phyloP scores from a whole-genome alignment of 2,329 filamentous ascomycete genomes.

The Colletotrichum australisinense region DNA sequence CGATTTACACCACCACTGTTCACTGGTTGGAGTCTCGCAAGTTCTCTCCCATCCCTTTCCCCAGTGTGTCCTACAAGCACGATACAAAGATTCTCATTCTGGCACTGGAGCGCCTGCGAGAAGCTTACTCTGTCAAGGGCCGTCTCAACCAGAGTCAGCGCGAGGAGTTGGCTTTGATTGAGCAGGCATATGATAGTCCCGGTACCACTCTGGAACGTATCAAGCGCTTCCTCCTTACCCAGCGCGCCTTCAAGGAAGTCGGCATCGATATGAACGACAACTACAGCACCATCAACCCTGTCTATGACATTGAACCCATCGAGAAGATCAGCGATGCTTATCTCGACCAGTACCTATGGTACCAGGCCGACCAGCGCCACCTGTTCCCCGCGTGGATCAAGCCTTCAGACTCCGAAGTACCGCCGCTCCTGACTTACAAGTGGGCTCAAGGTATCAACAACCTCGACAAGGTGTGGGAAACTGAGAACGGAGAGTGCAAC shows the following conservation, averaged over 20 bases:
- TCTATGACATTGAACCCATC: constrained; percentile 98
- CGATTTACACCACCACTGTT: constrained; percentile 98
- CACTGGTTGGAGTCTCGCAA: constrained; percentile 99
- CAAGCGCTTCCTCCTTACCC: constrained; percentile 95
- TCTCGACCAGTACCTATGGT: constrained; percentile 98
- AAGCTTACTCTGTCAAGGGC: constrained; percentile 98
- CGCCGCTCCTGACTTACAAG: constrained; percentile 94
- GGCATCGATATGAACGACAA: constrained; percentile 99
- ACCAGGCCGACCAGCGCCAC: constrained; percentile 96
- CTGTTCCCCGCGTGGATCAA: constrained; percentile 99
- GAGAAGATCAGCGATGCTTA: constrained; percentile 99
- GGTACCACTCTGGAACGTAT: constrained; percentile 96
- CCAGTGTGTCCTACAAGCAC: constrained; percentile 98
- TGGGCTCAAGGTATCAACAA: constrained; percentile 99
- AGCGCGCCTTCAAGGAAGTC: constrained; percentile 98
- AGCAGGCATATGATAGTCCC: constrained; percentile 97
- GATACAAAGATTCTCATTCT: constrained; percentile 99
- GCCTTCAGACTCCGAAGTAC: constrained; percentile 97
- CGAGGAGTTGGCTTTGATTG: constrained; percentile 95
- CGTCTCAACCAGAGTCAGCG: constrained; percentile 96
- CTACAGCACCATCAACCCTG: constrained; percentile 98
- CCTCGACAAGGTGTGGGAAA: constrained; percentile 93
- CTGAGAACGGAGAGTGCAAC: constrained; percentile 93
- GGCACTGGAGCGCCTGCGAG: constrained; percentile 89
- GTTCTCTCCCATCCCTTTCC: constrained; percentile 98